Evolutionary conservation across 371 early-diverging fungal genomes (phyloP), one percentile per base, ranked within the genome.

Genomic region (Lichtheimia ramosa): DNA sequence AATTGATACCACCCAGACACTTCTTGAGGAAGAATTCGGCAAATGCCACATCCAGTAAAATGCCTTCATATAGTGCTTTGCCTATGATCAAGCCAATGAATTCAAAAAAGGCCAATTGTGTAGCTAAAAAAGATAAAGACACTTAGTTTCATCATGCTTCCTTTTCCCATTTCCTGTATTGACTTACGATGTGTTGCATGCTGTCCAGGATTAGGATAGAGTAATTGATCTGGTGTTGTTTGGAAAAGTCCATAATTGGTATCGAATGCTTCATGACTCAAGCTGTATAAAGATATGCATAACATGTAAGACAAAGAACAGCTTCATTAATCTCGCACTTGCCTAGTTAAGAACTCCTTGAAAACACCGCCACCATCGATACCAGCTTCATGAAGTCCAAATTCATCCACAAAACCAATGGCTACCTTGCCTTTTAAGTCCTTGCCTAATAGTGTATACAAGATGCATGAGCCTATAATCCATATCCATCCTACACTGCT

Each of bases 51-150:
- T 96, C 96, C n/a, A 97, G 78, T 18, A 98, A 74, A 23, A 96
- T 89, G 21, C 94, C 94, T 69, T 97, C 96, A 58, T 94, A 95
- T 21, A 98, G 71, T 0, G 96, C 97, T 73, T 97, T 97, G 55
- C 95, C 96, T 25, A 98, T 81, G 48, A 98, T 90, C 1, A 93
- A 82, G 2, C 98, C 98, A 8, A 97, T 65, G 59, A 96, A 98
- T 56, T 89, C 86, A 67, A 89, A 90, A 42, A 88, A 84, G 10
- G 83, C 77, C 43, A 95, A 71, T 56, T 89, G 88, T 23, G 70
- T 59, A 7, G 81, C 83, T 74, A 62, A 28, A 61, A n/a, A 46
- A 16, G 18, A 46, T 3, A 0, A n/a, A 43, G 43, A 16, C 2
- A 14, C 4, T n/a, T 1, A 54, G 42, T 43, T 41, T 25, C 27